Evolutionary conservation across 2,329 filamentous ascomycete species (phyloP).

Genomic region (Aureobasidium leucospermi): DNA sequence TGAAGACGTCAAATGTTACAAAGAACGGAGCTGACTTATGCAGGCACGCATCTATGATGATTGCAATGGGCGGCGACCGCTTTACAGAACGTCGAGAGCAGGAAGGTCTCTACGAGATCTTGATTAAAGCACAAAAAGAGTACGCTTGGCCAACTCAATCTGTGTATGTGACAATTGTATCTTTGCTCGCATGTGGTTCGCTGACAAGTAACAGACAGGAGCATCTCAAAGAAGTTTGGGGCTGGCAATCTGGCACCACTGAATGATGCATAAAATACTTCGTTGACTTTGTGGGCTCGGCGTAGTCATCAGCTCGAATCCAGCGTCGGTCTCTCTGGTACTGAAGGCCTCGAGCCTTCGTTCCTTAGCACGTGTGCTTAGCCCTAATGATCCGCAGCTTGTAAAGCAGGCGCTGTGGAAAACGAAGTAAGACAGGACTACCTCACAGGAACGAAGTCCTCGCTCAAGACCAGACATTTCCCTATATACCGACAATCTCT

Average conservation of each 20-base stretch:
- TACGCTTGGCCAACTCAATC: slow-evolving; percentile 46
- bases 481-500: no score
- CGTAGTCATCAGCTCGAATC: no score
- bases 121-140: slow-evolving; percentile 41
- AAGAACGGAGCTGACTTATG: background rate
- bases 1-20: background rate
- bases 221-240: background rate
- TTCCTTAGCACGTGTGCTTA: no score
- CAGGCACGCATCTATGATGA: slow-evolving; percentile 26
- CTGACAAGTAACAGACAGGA: background rate
- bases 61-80: slow-evolving; percentile 38
- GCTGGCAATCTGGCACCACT: background rate
- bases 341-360: no score
- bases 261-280: no score
- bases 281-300: no score
- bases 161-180: background rate
- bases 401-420: no score
- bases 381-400: no score
- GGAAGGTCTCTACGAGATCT: slow-evolving; percentile 40
- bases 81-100: slow-evolving; percentile 42
- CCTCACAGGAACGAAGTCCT: no score
- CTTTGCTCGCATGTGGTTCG: background rate
- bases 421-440: no score
- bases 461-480: no score
- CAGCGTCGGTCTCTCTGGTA: no score